Evolutionary conservation across 2,329 filamentous ascomycete species (phyloP).

Genomic region (Aspergillus sp.): DNA sequence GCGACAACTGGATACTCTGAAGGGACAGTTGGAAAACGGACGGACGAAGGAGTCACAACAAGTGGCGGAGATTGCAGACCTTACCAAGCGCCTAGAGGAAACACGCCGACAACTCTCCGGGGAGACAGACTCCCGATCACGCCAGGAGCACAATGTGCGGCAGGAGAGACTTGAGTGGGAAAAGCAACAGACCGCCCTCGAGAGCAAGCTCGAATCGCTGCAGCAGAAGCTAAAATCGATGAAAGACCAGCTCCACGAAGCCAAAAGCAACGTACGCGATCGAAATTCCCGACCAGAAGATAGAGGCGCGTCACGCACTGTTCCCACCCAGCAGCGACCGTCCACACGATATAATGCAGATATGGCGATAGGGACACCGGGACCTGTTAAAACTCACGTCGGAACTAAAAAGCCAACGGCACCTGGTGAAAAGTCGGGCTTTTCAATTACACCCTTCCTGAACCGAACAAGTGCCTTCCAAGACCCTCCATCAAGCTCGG

Average conservation of each 20-base stretch:
- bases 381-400: conserved; percentile 41
- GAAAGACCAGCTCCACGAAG: conserved; percentile 64
- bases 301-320: no score
- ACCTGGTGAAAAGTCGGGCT: conserved; percentile 77
- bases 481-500: conserved; percentile 18
- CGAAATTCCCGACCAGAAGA: conserved; percentile 25
- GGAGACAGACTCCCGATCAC: conserved; percentile 41
- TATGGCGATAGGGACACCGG: conserved; percentile 43
- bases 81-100: conserved; percentile 37
- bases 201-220: conserved; percentile 61
- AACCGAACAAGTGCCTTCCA: conserved; percentile 59
- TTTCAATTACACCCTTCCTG: conserved; percentile 89
- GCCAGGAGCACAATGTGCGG: conserved; percentile 42
- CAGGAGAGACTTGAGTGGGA: conserved; percentile 53
- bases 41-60: conserved; percentile 27
- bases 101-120: conserved; percentile 42
- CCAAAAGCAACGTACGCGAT: conserved; percentile 41
- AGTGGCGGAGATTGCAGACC: conserved; percentile 31
- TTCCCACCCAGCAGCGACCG: no score
- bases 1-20: conserved; percentile 64
- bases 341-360: conserved; percentile 32
- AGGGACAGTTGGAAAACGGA: conserved; percentile 70
- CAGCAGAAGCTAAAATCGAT: conserved; percentile 59
- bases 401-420: conserved; percentile 49
- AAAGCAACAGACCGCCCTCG: conserved; percentile 53